phyloP scores from a whole-genome alignment of 768 basidiomycete species.

The Russula foetens region DNA sequence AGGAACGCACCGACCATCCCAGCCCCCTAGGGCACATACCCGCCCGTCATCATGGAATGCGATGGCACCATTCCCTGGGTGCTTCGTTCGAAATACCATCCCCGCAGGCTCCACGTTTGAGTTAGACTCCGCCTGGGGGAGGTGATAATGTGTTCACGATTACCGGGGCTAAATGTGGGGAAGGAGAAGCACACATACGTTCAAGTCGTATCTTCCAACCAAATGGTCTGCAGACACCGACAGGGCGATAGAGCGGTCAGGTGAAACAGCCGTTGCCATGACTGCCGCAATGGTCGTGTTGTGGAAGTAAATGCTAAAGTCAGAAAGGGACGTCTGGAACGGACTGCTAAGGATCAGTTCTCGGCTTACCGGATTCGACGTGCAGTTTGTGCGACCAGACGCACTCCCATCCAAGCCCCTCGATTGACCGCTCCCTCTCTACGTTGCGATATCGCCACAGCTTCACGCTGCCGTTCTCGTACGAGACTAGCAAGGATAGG shows the following conservation, averaged over 20 bases:
- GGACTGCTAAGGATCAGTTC: neutral
- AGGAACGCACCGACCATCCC: conserved; percentile 79
- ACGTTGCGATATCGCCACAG: conserved; percentile 44
- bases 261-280: conserved; percentile 77
- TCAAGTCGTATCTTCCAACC: conserved; percentile 54
- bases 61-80: conserved; percentile 74
- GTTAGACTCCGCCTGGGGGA: conserved; percentile 5
- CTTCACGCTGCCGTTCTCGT: conserved; percentile 84
- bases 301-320: neutral
- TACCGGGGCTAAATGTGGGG: neutral
- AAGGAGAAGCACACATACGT: conserved; percentile 30
- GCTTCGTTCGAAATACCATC: conserved; percentile 49
- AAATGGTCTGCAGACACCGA: conserved; percentile 85
- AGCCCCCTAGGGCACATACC: conserved; percentile 84
- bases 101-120: conserved; percentile 21
- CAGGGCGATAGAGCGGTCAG: conserved; percentile 49
- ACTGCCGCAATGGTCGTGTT: conserved; percentile 37
- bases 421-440: conserved; percentile 44
- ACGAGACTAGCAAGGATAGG: conserved; percentile 63
- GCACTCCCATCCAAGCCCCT: conserved; percentile 66
- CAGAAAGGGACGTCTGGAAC: neutral
- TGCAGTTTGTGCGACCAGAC: conserved; percentile 63
- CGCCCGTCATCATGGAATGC: conserved; percentile 66
- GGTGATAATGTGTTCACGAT: neutral
- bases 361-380: conserved; percentile 57